Evolutionary conservation across 2,329 filamentous ascomycete species (phyloP), one percentile per base, ranked within the genome.

Genomic region (Chaetomium sp.): DNA sequence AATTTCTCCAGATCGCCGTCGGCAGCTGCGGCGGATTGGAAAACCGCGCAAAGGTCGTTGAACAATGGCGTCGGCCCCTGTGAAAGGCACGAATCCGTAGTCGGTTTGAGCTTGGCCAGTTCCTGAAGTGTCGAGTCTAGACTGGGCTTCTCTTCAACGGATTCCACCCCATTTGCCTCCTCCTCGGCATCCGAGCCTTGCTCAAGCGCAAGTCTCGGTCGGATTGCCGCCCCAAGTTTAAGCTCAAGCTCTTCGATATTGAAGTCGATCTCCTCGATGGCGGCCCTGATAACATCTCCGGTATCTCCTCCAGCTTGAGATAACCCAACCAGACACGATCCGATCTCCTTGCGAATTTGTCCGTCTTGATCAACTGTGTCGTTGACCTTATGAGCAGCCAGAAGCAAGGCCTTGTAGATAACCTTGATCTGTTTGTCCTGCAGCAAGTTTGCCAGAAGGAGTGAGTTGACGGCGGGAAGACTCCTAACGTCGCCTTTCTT

Each of bases 161-260:
- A 52, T 53, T 61, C 14, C 10, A 56, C 58, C 8, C 58, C 65
- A 19, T 68, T 76, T 14, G 71, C 72, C 76, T 82, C 82, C 12
- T 75, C 69, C 7, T 74, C 70, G 34, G 79, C 77, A 48, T 77
- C 73, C 32, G 73, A 68, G 1, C 74, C 62, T 51, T 76, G 74
- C n/a, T 78, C 73, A 14, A 81, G 70, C 40, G 77, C 68, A 45
- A 79, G 74, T 55, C 63, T 74, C 6, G 80, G 79, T 42, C 86
- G 80, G 58, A 91, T 81, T 8, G 84, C 81, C 7, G 86, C 81
- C 54, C 89, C 85, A 19, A 95, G 76, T 62, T 83, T 86, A 72
- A 89, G 79, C 71, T 94, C 88, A 14, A 94, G 72, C 48, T 84
- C 80, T 58, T 89, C 82, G 45, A 94, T 80, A 64, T 94, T 86